Evolutionary conservation across 225 moss, liverwort and hornwort genomes (phyloP).

Genomic region (Neckera pumila): DNA sequence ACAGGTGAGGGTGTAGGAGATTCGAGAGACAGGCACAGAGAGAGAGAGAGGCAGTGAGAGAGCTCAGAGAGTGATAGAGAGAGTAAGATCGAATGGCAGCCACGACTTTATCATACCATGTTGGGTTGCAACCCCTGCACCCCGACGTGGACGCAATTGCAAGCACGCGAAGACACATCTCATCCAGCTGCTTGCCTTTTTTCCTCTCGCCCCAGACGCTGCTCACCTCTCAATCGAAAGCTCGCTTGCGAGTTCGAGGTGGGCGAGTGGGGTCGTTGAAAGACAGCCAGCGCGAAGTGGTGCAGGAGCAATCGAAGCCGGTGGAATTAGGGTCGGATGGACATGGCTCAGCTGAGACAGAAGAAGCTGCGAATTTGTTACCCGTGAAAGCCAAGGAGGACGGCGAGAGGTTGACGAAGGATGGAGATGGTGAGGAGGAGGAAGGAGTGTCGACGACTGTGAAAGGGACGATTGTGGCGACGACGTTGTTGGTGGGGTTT

Average conservation of each 20-base stretch:
- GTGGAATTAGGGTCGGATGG: not conserved
- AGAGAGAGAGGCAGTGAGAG: not conserved
- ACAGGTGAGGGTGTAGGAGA: not conserved
- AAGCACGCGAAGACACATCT: not conserved
- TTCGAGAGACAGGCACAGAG: not conserved
- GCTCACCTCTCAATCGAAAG: not conserved
- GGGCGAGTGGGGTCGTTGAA: not conserved
- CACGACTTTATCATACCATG: slow-evolving; percentile 6
- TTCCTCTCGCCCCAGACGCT: slow-evolving; percentile 4
- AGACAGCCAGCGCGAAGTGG: not conserved
- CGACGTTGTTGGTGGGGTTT: slow-evolving; percentile 22
- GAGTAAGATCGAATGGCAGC: not conserved
- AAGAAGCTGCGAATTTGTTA: not conserved
- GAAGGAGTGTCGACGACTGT: slow-evolving; percentile 25
- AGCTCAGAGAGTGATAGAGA: no score
- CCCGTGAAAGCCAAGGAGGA: slow-evolving; percentile 12
- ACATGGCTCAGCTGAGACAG: not conserved
- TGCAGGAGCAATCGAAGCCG: not conserved
- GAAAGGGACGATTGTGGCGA: slow-evolving; percentile 30
- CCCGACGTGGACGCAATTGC: not conserved
- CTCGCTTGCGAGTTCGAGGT: not conserved
- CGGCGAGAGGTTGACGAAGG: slow-evolving; percentile 13
- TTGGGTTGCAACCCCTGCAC: not conserved
- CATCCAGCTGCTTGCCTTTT: slow-evolving; percentile 4
- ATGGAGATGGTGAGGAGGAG: not conserved